phyloP scores from a whole-genome alignment of 495 filamentous ascomycete genomes.

The Penicillium tannophilum region DNA sequence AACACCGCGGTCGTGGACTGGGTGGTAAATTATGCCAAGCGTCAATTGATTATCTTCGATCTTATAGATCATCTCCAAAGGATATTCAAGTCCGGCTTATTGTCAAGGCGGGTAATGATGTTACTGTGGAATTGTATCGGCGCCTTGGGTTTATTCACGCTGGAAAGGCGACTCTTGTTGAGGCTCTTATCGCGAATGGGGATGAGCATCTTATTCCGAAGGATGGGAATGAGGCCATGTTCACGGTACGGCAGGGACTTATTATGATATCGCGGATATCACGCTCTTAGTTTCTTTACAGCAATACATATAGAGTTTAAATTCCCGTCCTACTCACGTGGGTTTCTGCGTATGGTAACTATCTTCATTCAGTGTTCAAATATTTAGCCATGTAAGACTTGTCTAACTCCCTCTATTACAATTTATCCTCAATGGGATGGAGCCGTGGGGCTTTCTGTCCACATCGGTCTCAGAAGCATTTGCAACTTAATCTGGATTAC shows the following conservation, averaged over 20 bases:
- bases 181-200: constrained; percentile 38
- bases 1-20: constrained; percentile 35
- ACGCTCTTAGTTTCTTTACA: neutral
- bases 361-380: too few relatives aligned
- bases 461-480: too few relatives aligned
- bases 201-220: constrained; percentile 34
- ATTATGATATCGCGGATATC: constrained; percentile 17
- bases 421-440: too few relatives aligned
- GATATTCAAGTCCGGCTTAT: constrained; percentile 31
- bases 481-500: too few relatives aligned
- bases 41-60: constrained; percentile 28
- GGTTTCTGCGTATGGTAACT: too few relatives aligned
- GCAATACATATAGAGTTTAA: too few relatives aligned
- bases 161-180: constrained; percentile 33
- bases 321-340: too few relatives aligned
- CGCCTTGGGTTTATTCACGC: constrained; percentile 33
- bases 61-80: constrained; percentile 16
- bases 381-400: too few relatives aligned
- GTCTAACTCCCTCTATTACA: too few relatives aligned
- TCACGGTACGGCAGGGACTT: constrained; percentile 21
- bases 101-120: constrained; percentile 33
- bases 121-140: constrained; percentile 31
- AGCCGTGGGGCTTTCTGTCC: too few relatives aligned
- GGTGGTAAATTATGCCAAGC: constrained; percentile 35
- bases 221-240: constrained; percentile 28